Percentiles rank a stretch among this genome's conserved stretches.
Conservation (phyloP, 495 filamentous ascomycete genomes). For the Amphirosellinia nigrospora region DNA sequence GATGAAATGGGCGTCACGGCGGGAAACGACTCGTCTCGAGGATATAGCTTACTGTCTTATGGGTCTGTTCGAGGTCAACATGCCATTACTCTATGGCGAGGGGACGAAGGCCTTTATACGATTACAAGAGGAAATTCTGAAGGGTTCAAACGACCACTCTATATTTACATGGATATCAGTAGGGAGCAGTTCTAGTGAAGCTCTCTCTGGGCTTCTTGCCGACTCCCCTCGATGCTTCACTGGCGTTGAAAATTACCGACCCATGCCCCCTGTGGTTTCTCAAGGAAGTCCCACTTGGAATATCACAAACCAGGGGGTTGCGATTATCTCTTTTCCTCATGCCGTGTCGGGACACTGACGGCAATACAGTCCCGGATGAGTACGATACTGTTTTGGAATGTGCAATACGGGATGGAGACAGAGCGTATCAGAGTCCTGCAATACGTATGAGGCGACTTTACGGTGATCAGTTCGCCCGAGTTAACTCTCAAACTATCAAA, state of each 20-base stretch:
- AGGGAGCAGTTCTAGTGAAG: neutral
- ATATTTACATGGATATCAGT: slow-evolving; percentile 12
- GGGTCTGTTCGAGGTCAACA: slow-evolving; percentile 22
- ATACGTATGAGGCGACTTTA: slow-evolving; percentile 18
- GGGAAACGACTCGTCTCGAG: slow-evolving; percentile 17
- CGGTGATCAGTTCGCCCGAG: slow-evolving; percentile 21
- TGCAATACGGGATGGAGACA: neutral
- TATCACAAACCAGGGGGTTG: slow-evolving; percentile 23
- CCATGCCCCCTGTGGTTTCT: slow-evolving; percentile 5
- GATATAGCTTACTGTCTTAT: slow-evolving; percentile 23
- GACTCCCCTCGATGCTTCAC: slow-evolving; percentile 1
- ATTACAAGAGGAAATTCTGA: slow-evolving; percentile 28
- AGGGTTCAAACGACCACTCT: slow-evolving; percentile 19
- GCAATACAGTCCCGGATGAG: neutral
- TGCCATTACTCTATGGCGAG: slow-evolving; percentile 8
- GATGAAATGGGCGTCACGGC: slow-evolving; percentile 21
- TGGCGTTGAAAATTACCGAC: neutral
- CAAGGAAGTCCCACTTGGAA: slow-evolving; percentile 6
- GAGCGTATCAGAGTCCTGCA: slow-evolving; percentile 6
- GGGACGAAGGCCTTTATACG: slow-evolving; percentile 20
- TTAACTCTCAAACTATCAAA: neutral
- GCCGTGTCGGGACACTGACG: neutral
- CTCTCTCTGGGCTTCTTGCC: slow-evolving; percentile 20
- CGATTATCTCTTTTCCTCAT: slow-evolving; percentile 8
- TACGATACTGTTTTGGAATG: slow-evolving; percentile 7